Evolutionary conservation across 148 eudicot genomes (phyloP), one percentile per base, ranked within the genome.

Genomic region (Fagopyrum esculentum): DNA sequence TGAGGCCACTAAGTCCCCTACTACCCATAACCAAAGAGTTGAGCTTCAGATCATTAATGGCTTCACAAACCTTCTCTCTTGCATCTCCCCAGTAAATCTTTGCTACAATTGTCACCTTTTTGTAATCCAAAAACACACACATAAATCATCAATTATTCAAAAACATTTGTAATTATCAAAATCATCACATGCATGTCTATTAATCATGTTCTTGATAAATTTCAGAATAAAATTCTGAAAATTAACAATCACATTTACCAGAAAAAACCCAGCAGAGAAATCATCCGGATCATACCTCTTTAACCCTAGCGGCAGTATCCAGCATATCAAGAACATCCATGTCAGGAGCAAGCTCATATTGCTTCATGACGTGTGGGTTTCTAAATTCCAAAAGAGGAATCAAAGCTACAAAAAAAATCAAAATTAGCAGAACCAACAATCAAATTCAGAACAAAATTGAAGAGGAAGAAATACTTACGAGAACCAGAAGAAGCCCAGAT

Each of bases 11-110:
- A 13, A 87, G 88, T 43, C 98, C 98, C 48, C 98, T 89, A 85
- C 91, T 84, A n/a, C 97, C 98, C 92, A 91, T 91, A n/a, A 93
- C 92, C 83, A 93, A 47, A 77, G 88, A 81, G 50, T 88, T 90
- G 81, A 93, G 69, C 80, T 86, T 85, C 75, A 91, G 82, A 78
- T 89, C 90, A 40, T 86, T 88, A 76, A 82, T 73, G 55, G 93
- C 93, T 72, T 93, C 88, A 45, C 80, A 47, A 11, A 93, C 52
- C 79, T 93, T 93, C 86, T 91, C 98, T 43, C 97, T 89, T 13
- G 97, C 92, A 82, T 93, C 98, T 73, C 97, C 98, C 98, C 98
- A 93, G 75, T 85, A 87, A 69, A 93, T 30, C 73, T 93, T 93
- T 2, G 85, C 69, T 17, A 91, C 93, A 22, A 93, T 49, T 0